These are phyloP conservation scores for Neurospora sp. DNA, from an alignment of 495 filamentous ascomycete species.

Conservation along the genomic window DNA sequence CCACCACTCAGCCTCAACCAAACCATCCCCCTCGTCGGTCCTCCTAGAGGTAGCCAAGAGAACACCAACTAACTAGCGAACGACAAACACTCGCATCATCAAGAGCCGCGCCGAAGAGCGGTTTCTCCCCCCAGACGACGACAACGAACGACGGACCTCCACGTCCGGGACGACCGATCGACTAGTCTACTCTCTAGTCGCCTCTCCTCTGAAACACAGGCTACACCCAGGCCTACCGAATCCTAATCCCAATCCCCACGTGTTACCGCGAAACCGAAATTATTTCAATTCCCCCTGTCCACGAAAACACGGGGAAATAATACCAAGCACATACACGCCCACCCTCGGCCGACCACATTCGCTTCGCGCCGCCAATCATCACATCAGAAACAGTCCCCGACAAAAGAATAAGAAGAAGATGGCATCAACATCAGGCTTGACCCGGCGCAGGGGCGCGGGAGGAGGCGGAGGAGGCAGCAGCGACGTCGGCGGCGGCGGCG, in stretches of 20 bases:
- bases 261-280: neutral
- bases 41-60: neutral
- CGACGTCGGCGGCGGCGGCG: conserved; percentile 1
- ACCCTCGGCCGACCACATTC: neutral
- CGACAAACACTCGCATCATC: neutral
- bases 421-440: conserved; percentile 22
- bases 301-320: neutral
- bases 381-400: neutral
- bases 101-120: neutral
- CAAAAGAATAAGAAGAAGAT: neutral
- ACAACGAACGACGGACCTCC: neutral
- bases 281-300: neutral
- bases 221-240: neutral
- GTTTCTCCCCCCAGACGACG: neutral
- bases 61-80: neutral
- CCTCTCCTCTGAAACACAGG: neutral
- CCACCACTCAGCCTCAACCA: neutral
- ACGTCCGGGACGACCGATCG: neutral
- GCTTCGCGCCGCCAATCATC: neutral
- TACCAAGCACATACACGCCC: neutral
- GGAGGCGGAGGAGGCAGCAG: conserved; percentile 13
- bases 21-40: neutral
- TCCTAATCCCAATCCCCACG: neutral
- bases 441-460: conserved; percentile 24
- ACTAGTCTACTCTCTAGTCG: neutral